Conservation (phyloP, 1,284 basidiomycete species). For the Pterulicium gracile region DNA sequence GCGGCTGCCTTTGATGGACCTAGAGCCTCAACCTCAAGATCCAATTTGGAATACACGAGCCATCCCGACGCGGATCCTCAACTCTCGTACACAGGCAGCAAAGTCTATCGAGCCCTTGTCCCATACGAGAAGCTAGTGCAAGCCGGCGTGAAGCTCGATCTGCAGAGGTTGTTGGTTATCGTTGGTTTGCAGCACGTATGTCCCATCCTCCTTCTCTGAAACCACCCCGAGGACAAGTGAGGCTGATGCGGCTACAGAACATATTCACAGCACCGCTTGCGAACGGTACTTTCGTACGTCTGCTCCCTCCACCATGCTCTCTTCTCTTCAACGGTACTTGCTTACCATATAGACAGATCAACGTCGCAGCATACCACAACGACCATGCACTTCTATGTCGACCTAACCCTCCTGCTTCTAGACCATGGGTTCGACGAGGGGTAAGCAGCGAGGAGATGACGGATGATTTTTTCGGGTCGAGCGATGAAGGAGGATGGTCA, state of each 20-base stretch:
- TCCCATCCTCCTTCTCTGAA: neutral
- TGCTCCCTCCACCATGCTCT: neutral
- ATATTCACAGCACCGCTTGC: neutral
- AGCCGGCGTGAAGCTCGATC: slow-evolving; percentile 1
- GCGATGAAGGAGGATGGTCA: neutral
- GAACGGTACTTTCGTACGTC: neutral
- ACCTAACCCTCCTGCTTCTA: neutral
- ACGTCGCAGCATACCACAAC: neutral
- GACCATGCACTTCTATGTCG: neutral
- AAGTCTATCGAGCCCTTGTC: slow-evolving; percentile 1
- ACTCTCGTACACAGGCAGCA: neutral
- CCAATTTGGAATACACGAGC: too few relatives aligned
- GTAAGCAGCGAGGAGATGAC: neutral
- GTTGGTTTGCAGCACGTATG: slow-evolving; percentile 9
- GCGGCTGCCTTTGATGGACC: too few relatives aligned
- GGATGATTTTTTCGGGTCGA: neutral
- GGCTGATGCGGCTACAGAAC: too few relatives aligned
- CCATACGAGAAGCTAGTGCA: neutral
- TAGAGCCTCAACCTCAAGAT: too few relatives aligned
- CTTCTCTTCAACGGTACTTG: neutral
- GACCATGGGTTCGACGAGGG: neutral
- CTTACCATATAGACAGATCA: neutral
- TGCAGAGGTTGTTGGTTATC: slow-evolving; percentile 10
- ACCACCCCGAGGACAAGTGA: too few relatives aligned
- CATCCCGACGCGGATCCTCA: too few relatives aligned